Base-by-base conservation (phyloP, 2,329 filamentous ascomycete species). In the Pseudogymnoascus pannorum region DNA sequence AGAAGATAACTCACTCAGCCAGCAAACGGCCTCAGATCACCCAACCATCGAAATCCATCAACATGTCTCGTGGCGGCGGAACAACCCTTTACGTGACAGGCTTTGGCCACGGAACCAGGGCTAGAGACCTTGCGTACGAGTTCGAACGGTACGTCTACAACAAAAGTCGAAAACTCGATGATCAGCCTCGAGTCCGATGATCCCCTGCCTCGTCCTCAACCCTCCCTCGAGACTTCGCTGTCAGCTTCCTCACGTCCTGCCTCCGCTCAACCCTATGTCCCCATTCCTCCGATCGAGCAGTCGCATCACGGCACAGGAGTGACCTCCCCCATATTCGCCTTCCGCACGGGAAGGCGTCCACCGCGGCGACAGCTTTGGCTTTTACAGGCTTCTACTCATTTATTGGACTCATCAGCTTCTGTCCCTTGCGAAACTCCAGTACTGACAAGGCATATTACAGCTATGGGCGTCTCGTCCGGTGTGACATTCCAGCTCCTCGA, bases 51-150 rank as follows among this genome's bases (percentile, higher is more conserved):
- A 31, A n/a, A 29, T 29, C 29, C 57, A 59, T 42, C 57, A 72
- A 68, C 58, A 96, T 96, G 92, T 96, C 92, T 86, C 91, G 92
- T 75, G 87, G 89, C 76, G 88, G 91, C 71, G 88, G 91, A 71
- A 95, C 90, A 64, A 97, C 93, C 62, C 90, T 97, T 70, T 97
- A 97, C 82, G 93, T 97, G 78, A 96, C 92, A 74, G 94, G 94
- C 84, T 99, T 99, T 79, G 95, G 93, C 85, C 92, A 96, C 79
- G 92, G 93, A 77, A 97, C 93, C 77, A 91, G 94, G 82, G 92
- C 94, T 77, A 91, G 94, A 86, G 92, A 99, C 83, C 90, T 97
- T 77, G 92, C 93, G 82, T 97, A 96, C 89, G 93, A 97, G 84
- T 97, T 97, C 89, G 93, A 97, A 92, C 92, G 93, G 91, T 97